Evolutionary conservation across 108 stramenopile genomes (phyloP).

Genomic region (Pelagomonas calceolata): DNA sequence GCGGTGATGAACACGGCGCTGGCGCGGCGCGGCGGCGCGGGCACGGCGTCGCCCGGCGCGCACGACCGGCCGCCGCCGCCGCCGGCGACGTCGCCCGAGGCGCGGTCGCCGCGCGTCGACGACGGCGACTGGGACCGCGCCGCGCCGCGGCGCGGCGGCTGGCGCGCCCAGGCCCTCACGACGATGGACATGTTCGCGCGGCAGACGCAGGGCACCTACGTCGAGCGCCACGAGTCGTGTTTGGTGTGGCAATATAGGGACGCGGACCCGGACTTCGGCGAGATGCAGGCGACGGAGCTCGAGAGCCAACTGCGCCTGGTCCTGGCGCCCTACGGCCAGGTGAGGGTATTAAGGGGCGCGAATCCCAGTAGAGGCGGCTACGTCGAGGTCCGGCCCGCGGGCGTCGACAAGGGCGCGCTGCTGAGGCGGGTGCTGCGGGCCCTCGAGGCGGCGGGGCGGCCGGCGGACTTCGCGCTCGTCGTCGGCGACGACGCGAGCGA

Average conservation of each 20-base stretch:
- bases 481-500: conserved; percentile 51
- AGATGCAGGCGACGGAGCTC: conserved; percentile 77
- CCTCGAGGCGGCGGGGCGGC: conserved; percentile 12
- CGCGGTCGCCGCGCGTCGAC: background rate
- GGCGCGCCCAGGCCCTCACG: conserved; percentile 28
- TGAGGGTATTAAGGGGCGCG: conserved; percentile 72
- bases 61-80: background rate
- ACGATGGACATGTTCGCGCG: conserved; percentile 52
- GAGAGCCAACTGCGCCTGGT: conserved; percentile 88
- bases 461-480: conserved; percentile 34
- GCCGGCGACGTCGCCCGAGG: conserved; percentile 10
- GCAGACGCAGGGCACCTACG: conserved; percentile 55
- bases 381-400: conserved; percentile 52
- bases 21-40: background rate
- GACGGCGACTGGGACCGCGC: background rate
- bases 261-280: conserved; percentile 57
- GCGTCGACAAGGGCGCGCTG: conserved; percentile 52
- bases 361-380: conserved; percentile 40
- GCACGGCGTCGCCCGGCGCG: background rate
- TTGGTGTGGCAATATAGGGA: conserved; percentile 57
- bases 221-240: conserved; percentile 48
- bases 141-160: conserved; percentile 5
- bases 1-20: background rate
- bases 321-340: conserved; percentile 61
- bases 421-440: conserved; percentile 22